Conservation (phyloP, 2,329 filamentous ascomycete species). For the Hypomyces perniciosus region DNA sequence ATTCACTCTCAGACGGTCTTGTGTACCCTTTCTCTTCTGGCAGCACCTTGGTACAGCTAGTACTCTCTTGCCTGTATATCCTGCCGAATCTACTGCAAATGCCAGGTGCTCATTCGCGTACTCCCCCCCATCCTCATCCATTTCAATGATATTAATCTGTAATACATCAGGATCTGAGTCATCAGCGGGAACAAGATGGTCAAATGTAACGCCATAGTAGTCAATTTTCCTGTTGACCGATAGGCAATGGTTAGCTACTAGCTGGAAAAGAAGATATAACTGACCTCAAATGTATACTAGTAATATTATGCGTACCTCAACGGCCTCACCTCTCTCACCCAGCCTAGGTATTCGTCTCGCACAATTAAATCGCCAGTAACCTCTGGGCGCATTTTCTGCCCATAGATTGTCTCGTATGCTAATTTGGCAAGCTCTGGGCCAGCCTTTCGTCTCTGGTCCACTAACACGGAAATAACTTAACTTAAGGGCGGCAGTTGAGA, state of each 20-base stretch:
- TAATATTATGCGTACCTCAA: neutral
- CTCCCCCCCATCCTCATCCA: slow-evolving; percentile 24
- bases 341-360: slow-evolving; percentile 4
- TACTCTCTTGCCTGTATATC: slow-evolving; percentile 34
- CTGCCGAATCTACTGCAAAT: slow-evolving; percentile 29
- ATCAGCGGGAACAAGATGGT: slow-evolving; percentile 30
- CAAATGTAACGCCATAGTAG: slow-evolving; percentile 37
- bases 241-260: neutral
- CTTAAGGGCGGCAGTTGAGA: too few relatives aligned
- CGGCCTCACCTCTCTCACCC: neutral
- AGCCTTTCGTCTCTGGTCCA: neutral
- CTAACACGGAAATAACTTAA: too few relatives aligned
- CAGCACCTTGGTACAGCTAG: slow-evolving; percentile 37
- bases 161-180: slow-evolving; percentile 35
- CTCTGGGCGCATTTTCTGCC: neutral
- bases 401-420: neutral
- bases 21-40: slow-evolving; percentile 15
- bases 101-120: slow-evolving; percentile 30
- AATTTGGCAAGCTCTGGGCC: neutral
- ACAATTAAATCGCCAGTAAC: neutral
- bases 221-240: slow-evolving; percentile 16
- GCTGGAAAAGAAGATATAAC: neutral
- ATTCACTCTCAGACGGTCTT: neutral
- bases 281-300: neutral
- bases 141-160: slow-evolving; percentile 37